phyloP scores from a whole-genome alignment of 441 rosid genomes.

The Erodium chrysanthum region DNA sequence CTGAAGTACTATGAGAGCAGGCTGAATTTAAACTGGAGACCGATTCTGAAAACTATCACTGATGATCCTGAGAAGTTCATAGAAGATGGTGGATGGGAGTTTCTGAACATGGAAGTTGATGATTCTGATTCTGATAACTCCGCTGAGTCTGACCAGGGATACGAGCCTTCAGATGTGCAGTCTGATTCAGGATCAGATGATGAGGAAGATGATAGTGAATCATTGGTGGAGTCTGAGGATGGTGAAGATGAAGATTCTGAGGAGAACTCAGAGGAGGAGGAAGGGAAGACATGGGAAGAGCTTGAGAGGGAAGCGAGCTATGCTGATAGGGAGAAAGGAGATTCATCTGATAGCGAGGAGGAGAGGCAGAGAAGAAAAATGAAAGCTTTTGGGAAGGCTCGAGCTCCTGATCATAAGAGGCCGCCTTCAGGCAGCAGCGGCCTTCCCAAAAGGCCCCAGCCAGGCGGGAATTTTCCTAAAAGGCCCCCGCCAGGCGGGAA shows the following conservation, averaged over 20 bases:
- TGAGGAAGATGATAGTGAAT: slow-evolving; percentile 57
- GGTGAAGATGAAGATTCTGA: slow-evolving; percentile 56
- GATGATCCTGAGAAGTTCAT: slow-evolving; percentile 80
- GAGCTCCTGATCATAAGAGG: slow-evolving; percentile 24
- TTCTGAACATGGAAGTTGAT: slow-evolving; percentile 71
- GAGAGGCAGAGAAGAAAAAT: slow-evolving; percentile 78
- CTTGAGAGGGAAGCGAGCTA: slow-evolving; percentile 84
- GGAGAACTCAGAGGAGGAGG: slow-evolving; percentile 73
- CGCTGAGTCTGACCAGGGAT: slow-evolving; percentile 78
- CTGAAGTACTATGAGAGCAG: slow-evolving; percentile 85
- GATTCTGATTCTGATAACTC: slow-evolving; percentile 74
- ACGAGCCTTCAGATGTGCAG: slow-evolving; percentile 70
- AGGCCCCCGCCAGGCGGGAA: not conserved
- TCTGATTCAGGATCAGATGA: slow-evolving; percentile 69
- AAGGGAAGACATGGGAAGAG: slow-evolving; percentile 94
- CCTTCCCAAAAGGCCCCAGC: not conserved
- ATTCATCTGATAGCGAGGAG: slow-evolving; percentile 77
- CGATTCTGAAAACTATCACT: slow-evolving; percentile 67
- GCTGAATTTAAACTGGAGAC: slow-evolving; percentile 85
- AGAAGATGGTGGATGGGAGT: slow-evolving; percentile 88
- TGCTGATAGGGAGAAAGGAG: slow-evolving; percentile 78
- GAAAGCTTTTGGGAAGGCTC: slow-evolving; percentile 58
- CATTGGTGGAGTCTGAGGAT: slow-evolving; percentile 74
- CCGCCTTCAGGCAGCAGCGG: not conserved
- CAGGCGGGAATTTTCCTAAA: not conserved